phyloP scores from a whole-genome alignment of 768 basidiomycete species.

The Boletellus emodensis region DNA sequence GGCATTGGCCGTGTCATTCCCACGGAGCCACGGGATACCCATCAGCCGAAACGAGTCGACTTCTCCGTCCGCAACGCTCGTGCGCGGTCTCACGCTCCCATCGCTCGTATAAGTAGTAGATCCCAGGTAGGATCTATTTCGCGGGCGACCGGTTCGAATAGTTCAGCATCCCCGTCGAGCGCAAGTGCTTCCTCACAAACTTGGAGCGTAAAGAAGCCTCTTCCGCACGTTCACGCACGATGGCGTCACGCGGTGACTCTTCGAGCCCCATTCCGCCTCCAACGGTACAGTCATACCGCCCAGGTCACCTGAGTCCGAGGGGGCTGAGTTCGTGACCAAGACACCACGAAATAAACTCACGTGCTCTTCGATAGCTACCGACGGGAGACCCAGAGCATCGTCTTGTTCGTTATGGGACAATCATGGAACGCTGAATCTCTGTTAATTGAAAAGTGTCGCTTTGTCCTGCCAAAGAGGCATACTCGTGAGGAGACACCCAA shows the following conservation, averaged over 20 bases:
- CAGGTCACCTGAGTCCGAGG: slow-evolving; percentile 21
- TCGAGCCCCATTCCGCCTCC: slow-evolving; percentile 42
- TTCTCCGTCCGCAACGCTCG: slow-evolving; percentile 38
- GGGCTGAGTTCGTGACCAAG: neutral
- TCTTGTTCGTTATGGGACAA: slow-evolving; percentile 26
- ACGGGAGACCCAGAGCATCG: slow-evolving; percentile 39
- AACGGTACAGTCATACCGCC: slow-evolving; percentile 42
- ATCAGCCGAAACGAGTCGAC: slow-evolving; percentile 41
- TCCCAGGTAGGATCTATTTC: slow-evolving; percentile 41
- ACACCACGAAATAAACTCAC: slow-evolving; percentile 23
- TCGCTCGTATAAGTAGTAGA: slow-evolving; percentile 44
- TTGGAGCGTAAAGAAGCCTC: slow-evolving; percentile 39
- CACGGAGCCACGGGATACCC: too few relatives aligned
- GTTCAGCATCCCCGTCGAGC: slow-evolving; percentile 36
- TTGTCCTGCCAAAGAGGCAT: neutral
- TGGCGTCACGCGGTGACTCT: slow-evolving; percentile 34
- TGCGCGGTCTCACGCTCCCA: slow-evolving; percentile 30
- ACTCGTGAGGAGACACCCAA: slow-evolving; percentile 43
- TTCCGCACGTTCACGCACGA: slow-evolving; percentile 41
- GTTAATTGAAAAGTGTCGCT: too few relatives aligned
- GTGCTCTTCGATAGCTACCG: slow-evolving; percentile 39
- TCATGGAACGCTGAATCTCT: slow-evolving; percentile 31
- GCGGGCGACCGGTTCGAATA: slow-evolving; percentile 41
- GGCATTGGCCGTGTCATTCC: too few relatives aligned
- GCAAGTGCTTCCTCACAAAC: slow-evolving; percentile 32